Evolutionary conservation across 2,329 filamentous ascomycete genomes (phyloP).

Genomic region (Ustulina deusta): DNA sequence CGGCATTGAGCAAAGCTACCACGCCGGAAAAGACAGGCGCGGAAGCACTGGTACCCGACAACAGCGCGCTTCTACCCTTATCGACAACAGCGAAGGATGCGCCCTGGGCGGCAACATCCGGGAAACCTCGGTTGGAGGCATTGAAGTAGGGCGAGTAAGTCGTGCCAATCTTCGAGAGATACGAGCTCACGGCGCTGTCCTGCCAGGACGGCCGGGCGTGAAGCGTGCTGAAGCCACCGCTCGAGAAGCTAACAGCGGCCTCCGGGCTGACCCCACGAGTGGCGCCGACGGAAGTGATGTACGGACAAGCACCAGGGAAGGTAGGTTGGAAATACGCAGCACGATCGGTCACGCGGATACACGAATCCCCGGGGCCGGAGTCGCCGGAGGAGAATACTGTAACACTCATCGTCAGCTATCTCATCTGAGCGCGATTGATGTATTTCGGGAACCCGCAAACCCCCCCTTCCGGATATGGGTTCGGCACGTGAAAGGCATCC

Average conservation of each 20-base stretch:
- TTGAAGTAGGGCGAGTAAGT: conserved; percentile 56
- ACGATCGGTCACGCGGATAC: conserved; percentile 65
- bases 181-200: conserved; percentile 48
- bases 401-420: conserved; percentile 4
- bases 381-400: conserved; percentile 66
- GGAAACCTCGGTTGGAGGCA: conserved; percentile 53
- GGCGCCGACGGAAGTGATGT: conserved; percentile 68
- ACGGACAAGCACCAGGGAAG: conserved; percentile 60
- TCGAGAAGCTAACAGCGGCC: conserved; percentile 53
- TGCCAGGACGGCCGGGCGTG: conserved; percentile 54
- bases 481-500: not conserved
- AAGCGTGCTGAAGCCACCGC: conserved; percentile 56
- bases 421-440: not conserved
- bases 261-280: conserved; percentile 58
- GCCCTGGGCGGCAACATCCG: conserved; percentile 59
- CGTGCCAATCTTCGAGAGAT: conserved; percentile 53
- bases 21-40: conserved; percentile 56
- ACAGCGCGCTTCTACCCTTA: conserved; percentile 45
- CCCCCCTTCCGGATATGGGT: not conserved
- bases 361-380: conserved; percentile 73
- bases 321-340: conserved; percentile 56
- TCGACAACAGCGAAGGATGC: conserved; percentile 60
- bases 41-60: conserved; percentile 53
- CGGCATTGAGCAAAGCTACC: conserved; percentile 58
- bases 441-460: no score